Base-by-base conservation (phyloP, 2,329 filamentous ascomycete species). In the Massarina eburnea region DNA sequence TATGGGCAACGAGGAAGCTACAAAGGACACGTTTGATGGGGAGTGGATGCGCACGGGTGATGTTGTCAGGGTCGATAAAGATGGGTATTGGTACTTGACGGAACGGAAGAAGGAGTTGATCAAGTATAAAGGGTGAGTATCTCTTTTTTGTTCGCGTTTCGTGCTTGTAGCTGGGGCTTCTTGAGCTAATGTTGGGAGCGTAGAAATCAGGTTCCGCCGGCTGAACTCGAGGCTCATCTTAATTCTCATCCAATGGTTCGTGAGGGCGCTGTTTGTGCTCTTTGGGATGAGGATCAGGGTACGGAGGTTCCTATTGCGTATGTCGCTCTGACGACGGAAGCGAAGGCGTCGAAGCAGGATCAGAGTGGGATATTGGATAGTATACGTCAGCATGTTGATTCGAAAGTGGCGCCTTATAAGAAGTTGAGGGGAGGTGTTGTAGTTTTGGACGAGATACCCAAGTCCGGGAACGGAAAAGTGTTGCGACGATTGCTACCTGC, bases 81-180 rank as follows among this genome's bases (percentile, higher is more conserved):
- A 67, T 8, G 63, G 65, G 1, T 66, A 58, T 46, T 59, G 62
- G 41, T 69, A 55, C 39, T 46, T 70, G 9, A 65, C 58, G 1
- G 67, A 62, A 2, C 45, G 65, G 18, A 66, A 67, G 48, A 68
- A 68, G 24, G 65, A 68, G 36, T 46, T 64, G 5, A 65, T 67
- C 48, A 67, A 67, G 43, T 64, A 64, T 34, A 65, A 64, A 43
- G 62, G 62, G 34, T 54, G 38, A n/a, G n/a, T n/a, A n/a, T n/a
- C n/a, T n/a, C n/a, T n/a, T n/a, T n/a, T 29, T 41, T 39, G 19
- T 15, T 12, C 19, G 21, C 17, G 4, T 2, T 32, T 3, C 14
- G 15, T 10, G 34, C 1, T 3, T 12, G 18, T 14, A 12, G 6
- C 3, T 17, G 10, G 8, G 2, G 20, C 36, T 50, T 24, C 37